phyloP scores from a whole-genome alignment of 495 filamentous ascomycete species.

The Aspergillus avenaceus region DNA sequence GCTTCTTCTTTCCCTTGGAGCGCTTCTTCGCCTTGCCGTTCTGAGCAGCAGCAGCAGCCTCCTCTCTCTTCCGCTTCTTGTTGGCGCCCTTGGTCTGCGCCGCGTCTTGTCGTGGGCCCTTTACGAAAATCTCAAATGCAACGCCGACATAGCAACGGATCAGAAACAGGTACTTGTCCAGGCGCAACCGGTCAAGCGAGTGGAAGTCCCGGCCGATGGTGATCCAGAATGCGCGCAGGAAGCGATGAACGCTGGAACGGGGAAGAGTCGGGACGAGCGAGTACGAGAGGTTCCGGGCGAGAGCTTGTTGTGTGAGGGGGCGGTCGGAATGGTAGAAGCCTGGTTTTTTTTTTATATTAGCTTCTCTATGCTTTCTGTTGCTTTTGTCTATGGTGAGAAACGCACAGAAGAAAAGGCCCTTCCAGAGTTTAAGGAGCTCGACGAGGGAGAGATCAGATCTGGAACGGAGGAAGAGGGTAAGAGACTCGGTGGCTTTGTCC shows the following conservation, averaged over 20 bases:
- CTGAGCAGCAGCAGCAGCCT: no score
- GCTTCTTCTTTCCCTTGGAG: conserved; percentile 24
- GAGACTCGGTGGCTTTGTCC: conserved; percentile 72
- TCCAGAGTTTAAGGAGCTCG: conserved; percentile 91
- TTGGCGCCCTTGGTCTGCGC: conserved; percentile 7
- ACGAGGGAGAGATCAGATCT: conserved; percentile 62
- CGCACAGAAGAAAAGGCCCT: conserved; percentile 89
- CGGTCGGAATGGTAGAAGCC: conserved; percentile 92
- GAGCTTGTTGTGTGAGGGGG: conserved; percentile 78
- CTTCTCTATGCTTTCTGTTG: neutral
- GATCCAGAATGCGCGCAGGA: conserved; percentile 80
- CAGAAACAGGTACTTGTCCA: conserved; percentile 91
- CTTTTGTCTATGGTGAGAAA: neutral
- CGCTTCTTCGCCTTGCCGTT: conserved; percentile 16
- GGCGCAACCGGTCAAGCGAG: conserved; percentile 75
- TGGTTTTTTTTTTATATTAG: conserved; percentile 15
- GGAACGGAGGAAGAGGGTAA: conserved; percentile 72
- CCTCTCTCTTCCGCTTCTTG: conserved; percentile 44
- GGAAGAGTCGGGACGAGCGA: conserved; percentile 64
- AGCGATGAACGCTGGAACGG: conserved; percentile 44
- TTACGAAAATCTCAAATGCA: conserved; percentile 50
- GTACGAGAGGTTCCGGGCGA: conserved; percentile 76
- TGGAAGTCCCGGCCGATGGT: conserved; percentile 82
- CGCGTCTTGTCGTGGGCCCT: conserved; percentile 18
- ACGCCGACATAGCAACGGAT: conserved; percentile 72